Conservation (phyloP, 78 protist genomes). For the Dictyostelium purpureum region DNA sequence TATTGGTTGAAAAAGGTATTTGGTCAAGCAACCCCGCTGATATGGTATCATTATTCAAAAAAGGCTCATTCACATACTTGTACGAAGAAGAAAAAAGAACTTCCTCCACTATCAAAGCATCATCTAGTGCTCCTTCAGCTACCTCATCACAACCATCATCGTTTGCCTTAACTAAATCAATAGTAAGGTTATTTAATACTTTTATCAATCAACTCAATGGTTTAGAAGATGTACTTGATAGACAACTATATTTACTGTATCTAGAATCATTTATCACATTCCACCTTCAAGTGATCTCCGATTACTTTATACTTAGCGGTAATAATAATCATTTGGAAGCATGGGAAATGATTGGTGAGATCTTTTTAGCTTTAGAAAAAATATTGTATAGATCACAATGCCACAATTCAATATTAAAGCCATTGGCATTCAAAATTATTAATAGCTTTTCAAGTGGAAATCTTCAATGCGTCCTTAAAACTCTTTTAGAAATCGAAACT, state of each 20-base stretch:
- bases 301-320: slow-evolving; percentile 3
- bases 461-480: background rate
- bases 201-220: background rate
- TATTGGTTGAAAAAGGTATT: slow-evolving; percentile 25
- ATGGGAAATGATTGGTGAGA: background rate
- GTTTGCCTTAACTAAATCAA: slow-evolving; percentile 1
- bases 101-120: background rate
- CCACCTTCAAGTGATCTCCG: slow-evolving; percentile 35
- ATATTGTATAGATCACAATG: background rate
- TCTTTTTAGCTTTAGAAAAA: background rate
- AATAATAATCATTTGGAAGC: slow-evolving; percentile 21
- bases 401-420: background rate
- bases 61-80: background rate
- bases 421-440: slow-evolving; percentile 3
- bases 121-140: no score
- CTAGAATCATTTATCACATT: slow-evolving; percentile 19
- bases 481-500: background rate
- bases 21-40: background rate
- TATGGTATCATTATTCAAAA: background rate
- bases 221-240: background rate
- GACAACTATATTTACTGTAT: background rate
- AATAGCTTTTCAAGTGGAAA: slow-evolving; percentile 1
- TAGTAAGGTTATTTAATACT: background rate
- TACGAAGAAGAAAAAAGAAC: slow-evolving; percentile 14
- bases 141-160: background rate